Conservation (phyloP, 371 early-diverging fungal species). For the Saksenaea oblongispora region DNA sequence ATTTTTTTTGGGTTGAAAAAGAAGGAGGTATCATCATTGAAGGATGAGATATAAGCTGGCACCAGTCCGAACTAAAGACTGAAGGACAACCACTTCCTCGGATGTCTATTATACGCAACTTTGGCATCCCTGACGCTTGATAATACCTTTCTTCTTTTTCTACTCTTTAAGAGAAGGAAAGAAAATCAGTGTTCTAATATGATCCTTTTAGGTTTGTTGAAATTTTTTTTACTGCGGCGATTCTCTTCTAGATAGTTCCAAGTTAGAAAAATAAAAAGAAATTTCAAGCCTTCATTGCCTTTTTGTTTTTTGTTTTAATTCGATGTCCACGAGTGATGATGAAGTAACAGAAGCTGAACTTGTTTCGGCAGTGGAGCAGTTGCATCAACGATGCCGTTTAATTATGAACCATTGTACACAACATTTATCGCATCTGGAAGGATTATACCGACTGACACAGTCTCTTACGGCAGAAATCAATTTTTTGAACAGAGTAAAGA, state of each 20-base stretch:
- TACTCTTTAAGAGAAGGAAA: neutral
- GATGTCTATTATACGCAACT: conserved; percentile 1
- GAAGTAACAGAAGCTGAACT: neutral
- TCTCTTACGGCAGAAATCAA: conserved; percentile 15
- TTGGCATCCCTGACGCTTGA: neutral
- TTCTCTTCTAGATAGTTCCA: too few relatives aligned
- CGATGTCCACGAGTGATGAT: neutral
- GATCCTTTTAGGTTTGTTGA: neutral
- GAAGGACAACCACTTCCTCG: conserved; percentile 3
- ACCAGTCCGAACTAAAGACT: conserved; percentile 2
- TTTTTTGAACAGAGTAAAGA: conserved; percentile 18
- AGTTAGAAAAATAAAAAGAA: too few relatives aligned
- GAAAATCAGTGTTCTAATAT: neutral
- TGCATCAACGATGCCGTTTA: conserved; percentile 11
- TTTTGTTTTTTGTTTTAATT: neutral
- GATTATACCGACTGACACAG: conserved; percentile 21
- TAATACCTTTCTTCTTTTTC: neutral
- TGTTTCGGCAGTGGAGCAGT: neutral
- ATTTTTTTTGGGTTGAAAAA: neutral
- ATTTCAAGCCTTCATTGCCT: too few relatives aligned
- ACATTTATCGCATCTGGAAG: conserved; percentile 6
- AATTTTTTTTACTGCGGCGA: too few relatives aligned
- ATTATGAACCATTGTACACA: conserved; percentile 12
- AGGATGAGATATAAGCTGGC: conserved; percentile 4
- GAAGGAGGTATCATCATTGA: neutral